A percentile compares a stretch with the other conserved stretches of the same genome.
Evolutionary conservation across 331 rosid species (phyloP).

Genomic region (Dryas integrifolia): DNA sequence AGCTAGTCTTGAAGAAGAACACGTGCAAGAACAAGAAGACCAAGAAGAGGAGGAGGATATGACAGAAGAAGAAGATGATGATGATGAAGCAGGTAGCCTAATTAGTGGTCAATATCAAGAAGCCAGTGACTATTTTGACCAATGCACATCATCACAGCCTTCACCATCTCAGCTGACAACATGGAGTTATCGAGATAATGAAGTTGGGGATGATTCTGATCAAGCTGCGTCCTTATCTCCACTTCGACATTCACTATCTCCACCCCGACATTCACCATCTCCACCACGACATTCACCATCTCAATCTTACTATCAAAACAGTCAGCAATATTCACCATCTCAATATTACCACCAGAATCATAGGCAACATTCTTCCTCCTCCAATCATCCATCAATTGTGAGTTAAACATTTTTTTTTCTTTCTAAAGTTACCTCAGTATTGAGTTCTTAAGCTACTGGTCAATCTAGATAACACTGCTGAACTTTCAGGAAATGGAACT

Average conservation of each 20-base stretch:
- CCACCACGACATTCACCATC: slow-evolving; percentile 16
- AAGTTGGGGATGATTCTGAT: slow-evolving; percentile 53
- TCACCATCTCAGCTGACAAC: slow-evolving; percentile 36
- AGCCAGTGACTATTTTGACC: slow-evolving; percentile 43
- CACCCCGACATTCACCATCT: slow-evolving; percentile 27
- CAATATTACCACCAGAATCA: slow-evolving; percentile 21
- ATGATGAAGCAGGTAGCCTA: slow-evolving; percentile 38
- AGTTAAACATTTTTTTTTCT: slow-evolving; percentile 8
- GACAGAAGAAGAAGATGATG: slow-evolving; percentile 15
- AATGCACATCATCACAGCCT: slow-evolving; percentile 41
- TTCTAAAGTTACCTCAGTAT: neutral
- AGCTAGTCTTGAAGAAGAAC: slow-evolving; percentile 15
- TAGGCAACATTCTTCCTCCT: slow-evolving; percentile 34
- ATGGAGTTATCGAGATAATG: slow-evolving; percentile 72
- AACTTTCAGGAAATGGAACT: slow-evolving; percentile 68
- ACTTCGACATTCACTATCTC: slow-evolving; percentile 27
- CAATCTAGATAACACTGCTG: neutral
- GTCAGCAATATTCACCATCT: slow-evolving; percentile 23
- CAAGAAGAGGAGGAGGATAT: slow-evolving; percentile 25
- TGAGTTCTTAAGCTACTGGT: neutral
- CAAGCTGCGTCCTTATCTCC: slow-evolving; percentile 40
- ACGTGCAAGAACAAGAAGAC: neutral
- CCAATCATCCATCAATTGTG: slow-evolving; percentile 49
- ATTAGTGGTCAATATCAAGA: slow-evolving; percentile 42
- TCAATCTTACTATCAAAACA: slow-evolving; percentile 17